These are phyloP conservation scores for Cynanchum wilfordii DNA, from an alignment of 257 asterid genomes.

Conservation along the genomic window DNA sequence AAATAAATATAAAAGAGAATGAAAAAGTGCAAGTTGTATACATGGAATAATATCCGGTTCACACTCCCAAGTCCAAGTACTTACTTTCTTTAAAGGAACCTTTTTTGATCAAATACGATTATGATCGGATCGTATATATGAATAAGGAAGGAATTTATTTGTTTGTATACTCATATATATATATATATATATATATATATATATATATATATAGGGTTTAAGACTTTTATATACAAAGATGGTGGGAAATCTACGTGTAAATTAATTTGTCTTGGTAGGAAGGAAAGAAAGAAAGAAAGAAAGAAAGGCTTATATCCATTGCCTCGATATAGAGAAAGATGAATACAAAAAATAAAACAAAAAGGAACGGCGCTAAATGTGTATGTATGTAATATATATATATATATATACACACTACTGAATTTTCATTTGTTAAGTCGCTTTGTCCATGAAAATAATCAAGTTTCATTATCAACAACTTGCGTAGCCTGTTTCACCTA, in stretches of 20 bases:
- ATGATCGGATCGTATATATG: background rate
- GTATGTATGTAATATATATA: too few relatives aligned
- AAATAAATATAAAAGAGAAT: too few relatives aligned
- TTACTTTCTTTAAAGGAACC: too few relatives aligned
- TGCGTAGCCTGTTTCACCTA: too few relatives aligned
- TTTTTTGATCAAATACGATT: too few relatives aligned
- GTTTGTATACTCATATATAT: too few relatives aligned
- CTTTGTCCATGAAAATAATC: conserved; percentile 11
- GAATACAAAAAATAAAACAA: background rate
- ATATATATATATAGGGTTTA: background rate
- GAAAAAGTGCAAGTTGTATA: too few relatives aligned
- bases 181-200: too few relatives aligned
- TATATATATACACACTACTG: background rate
- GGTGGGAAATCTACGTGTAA: conserved; percentile 16
- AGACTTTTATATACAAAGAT: background rate
- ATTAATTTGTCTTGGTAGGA: conserved; percentile 11
- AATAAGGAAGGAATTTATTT: background rate
- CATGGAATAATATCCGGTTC: too few relatives aligned
- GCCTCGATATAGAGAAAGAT: conserved; percentile 8
- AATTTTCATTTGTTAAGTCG: conserved; percentile 2
- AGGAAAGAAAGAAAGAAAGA: conserved; percentile 13
- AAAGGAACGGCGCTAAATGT: background rate
- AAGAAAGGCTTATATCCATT: conserved; percentile 19
- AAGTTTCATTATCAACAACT: conserved; percentile 3
- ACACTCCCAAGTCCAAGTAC: too few relatives aligned